Evolutionary conservation across 2,329 filamentous ascomycete genomes (phyloP), one percentile per base, ranked within the genome.

Genomic region (Ilyonectria mors-panacis): DNA sequence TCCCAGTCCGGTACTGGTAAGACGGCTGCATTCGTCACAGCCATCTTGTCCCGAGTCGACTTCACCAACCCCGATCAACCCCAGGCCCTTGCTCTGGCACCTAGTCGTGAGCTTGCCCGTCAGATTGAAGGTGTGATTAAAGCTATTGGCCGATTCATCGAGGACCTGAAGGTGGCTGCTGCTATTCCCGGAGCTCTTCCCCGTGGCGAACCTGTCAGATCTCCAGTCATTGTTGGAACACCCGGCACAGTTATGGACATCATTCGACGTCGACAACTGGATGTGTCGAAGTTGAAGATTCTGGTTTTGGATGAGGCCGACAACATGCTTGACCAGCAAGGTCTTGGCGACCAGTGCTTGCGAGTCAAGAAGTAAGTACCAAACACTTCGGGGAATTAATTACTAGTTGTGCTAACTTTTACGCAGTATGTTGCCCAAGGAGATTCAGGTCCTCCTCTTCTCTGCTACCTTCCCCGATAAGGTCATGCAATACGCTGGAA

Each of bases 1-100:
- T 99, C 96, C n/a, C 96, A 99, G 81, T 99, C 96, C 2, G 96
- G 96, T 75, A 99, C 96, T 21, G 96, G 96, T 78, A 99, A 99
- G 86, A 99, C 96, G 0, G 96, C 95, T 21, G 96, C 96, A 23
- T 99, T 99, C 80, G 93, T 96, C 51, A 91, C 97, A 69, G 97
- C 97, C 68, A 93, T 97, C 67, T 88, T 99, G 45, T 93, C 93
- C 65, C 94, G 96, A 70, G 83, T 98, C 78, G 94, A 99, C 77
- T 88, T 95, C 65, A 85, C 78, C 58, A 87, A 88, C 70, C 86
- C 91, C 21, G 83, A 89, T 30, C 86, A 88, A 71, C 95, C 95
- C 2, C 96, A 99, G 83, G 94, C 94, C 15, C 84, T 99, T 47
- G 92, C 95, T 37, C 89, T 99, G 35, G 96, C 95, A 2, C 96